Base-by-base conservation (phyloP, 2,329 filamentous ascomycete species). In the Fusarium robinianum region DNA sequence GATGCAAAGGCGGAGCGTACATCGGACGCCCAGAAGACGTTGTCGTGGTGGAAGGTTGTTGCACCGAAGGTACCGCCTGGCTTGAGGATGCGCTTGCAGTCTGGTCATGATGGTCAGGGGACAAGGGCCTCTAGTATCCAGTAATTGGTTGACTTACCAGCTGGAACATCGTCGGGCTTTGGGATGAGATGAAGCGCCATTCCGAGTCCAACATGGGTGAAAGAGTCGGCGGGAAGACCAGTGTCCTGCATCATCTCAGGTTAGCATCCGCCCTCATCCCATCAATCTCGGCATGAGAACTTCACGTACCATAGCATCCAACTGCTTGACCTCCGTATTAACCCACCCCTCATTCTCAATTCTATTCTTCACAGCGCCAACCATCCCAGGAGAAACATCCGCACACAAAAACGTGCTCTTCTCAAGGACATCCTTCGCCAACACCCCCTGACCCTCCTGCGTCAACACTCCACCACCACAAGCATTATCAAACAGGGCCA, bases 401-500 rank as follows among this genome's bases (percentile, higher is more conserved):
- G 72, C 71, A 19, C 72, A 77, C n/a, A 77, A 56, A 39, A 81
- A 67, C 15, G 66, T 69, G 62, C 77, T 78, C 39, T 61, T 56
- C 7, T 56, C 59, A 14, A 77, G 64, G 5, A 72, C 61, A 2
- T 70, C 55, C 6, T 58, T 61, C 9, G 67, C 51, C 10, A 81
- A 46, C 3, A 55, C 59, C 8, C 59, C 58, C 42, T 77, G 71
- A 10, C 80, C 54, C 17, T 72, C 61, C 7, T 72, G 69, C 1
- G 72, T 73, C 9, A 79, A 65, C 11, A 78, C 67, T 1, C 78
- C 79, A 4, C 70, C 68, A 0, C 79, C 79, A 41, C 78, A 81
- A 6, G 75, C 78, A 49, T 72, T 73, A 45, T 83, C 79, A 8
- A 83, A 58, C 16, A 81, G 52, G 3, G 36, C 33, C 33, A 76